Base-by-base conservation (phyloP, 2,329 filamentous ascomycete genomes). In the Tympanopsis confertula region DNA sequence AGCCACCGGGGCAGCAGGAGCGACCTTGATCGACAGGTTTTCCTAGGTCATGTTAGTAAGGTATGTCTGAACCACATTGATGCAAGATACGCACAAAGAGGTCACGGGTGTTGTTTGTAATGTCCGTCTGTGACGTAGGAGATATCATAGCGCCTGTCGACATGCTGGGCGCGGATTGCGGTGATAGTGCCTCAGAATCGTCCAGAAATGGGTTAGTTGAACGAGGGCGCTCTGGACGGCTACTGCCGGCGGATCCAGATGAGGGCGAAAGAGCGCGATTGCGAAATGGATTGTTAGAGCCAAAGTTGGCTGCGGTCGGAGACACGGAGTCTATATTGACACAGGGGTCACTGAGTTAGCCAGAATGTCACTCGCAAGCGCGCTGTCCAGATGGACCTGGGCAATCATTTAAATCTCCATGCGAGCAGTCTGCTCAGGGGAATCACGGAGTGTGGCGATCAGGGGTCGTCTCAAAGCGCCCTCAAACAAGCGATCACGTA, bases 141-240 rank as follows among this genome's bases (percentile, higher is more conserved):
- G 24, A 28, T 10, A 28, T 10, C n/a, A 10, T 10, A 28, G 10
- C n/a, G 10, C 24, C 30, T 19, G 52, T 50, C 5, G 55, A 58
- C 44, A 56, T 56, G 18, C 54, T 52, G 13, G 58, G 56, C 26
- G 55, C 38, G 4, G 52, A 44, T 28, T 41, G 59, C 48, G 44
- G 55, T 57, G 45, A 58, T 57, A 37, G 50, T 28, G 37, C 36
- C 13, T 65, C 62, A 5, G 50, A 50, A 19, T 63, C 61, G 49
- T 71, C 71, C 38, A 80, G 58, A 50, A 81, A 81, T 19, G 76
- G 76, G 47, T 81, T 81, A 35, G 68, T 73, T 38, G 74, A 76
- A 39, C 63, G 58, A 35, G 68, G 69, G 44, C 69, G 65, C 43
- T 64, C 55, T 39, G 61, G 55, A 30, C 47, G 53, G 20, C 44